Percentiles rank a stretch among this genome's conserved stretches.
Conservation (phyloP, 257 asterid genomes). For the Marsdenia floribunda region DNA sequence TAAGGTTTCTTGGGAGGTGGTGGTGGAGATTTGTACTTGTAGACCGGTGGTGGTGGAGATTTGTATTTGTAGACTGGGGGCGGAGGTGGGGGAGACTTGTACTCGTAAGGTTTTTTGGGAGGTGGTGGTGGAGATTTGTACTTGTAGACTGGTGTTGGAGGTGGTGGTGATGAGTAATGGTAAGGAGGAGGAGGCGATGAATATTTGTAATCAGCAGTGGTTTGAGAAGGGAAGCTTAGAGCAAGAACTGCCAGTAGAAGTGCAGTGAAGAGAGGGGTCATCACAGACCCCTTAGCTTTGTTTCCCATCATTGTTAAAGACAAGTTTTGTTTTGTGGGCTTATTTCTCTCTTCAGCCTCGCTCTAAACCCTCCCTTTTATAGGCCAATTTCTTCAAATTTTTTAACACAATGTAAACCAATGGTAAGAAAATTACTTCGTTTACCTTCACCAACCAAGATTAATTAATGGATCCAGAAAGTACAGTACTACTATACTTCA, state of each 20-base stretch:
- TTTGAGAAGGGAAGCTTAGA: slow-evolving; percentile 17
- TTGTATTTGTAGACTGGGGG: neutral
- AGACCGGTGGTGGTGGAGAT: slow-evolving; percentile 10
- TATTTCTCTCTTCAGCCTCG: neutral
- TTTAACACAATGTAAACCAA: neutral
- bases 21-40: neutral
- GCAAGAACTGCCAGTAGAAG: slow-evolving; percentile 13
- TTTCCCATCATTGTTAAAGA: slow-evolving; percentile 10
- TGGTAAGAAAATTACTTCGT: neutral
- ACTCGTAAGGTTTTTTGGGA: no score
- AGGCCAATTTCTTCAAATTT: neutral
- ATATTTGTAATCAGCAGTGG: slow-evolving; percentile 16
- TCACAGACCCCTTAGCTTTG: slow-evolving; percentile 7
- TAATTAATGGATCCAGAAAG: neutral
- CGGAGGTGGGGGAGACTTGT: slow-evolving; percentile 10
- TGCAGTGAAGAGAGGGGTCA: slow-evolving; percentile 15
- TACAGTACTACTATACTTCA: neutral
- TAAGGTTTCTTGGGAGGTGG: no score
- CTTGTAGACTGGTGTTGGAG: neutral
- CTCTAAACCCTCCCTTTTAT: slow-evolving; percentile 15
- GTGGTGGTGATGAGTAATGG: slow-evolving; percentile 10
- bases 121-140: neutral
- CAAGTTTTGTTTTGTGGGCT: slow-evolving; percentile 5
- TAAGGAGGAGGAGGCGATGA: slow-evolving; percentile 9
- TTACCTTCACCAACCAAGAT: neutral